A percentile compares a stretch with the other conserved stretches of the same genome.
phyloP scores from a whole-genome alignment of 202 grass and related monocot genomes.

The Musa balbisiana region DNA sequence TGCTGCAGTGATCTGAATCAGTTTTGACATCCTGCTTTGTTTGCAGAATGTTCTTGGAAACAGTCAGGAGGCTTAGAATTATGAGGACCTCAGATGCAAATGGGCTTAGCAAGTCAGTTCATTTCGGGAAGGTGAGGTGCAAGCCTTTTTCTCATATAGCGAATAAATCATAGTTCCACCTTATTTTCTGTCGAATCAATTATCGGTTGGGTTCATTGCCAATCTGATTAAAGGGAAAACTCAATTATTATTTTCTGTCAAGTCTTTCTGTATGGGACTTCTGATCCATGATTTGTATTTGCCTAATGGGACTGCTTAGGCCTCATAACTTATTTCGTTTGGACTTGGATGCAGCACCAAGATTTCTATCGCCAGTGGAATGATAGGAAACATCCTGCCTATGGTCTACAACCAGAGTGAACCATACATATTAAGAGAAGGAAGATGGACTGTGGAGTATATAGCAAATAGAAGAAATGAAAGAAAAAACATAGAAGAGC shows the following conservation, averaged over 20 bases:
- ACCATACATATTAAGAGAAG: too few species aligned
- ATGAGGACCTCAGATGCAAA: constrained; percentile 54
- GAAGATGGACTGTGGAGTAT: not conserved
- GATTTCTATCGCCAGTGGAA: constrained; percentile 21
- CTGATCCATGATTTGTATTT: not conserved
- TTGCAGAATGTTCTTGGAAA: constrained; percentile 61
- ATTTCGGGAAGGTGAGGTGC: not conserved
- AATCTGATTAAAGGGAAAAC: too few species aligned
- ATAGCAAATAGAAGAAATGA: not conserved
- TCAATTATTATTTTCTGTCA: too few species aligned
- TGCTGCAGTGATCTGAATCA: constrained; percentile 2
- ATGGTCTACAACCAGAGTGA: not conserved
- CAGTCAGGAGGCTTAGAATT: constrained; percentile 70
- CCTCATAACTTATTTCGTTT: not conserved
- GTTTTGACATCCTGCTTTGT: constrained; percentile 3
- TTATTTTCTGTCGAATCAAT: too few species aligned
- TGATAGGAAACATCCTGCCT: constrained; percentile 23
- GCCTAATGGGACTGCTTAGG: not conserved
- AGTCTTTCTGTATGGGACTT: not conserved
- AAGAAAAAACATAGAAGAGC: not conserved
- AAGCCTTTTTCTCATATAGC: not conserved
- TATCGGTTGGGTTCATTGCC: too few species aligned
- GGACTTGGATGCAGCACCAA: constrained; percentile 18
- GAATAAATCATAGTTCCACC: too few species aligned
- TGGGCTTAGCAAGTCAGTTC: constrained; percentile 37